These are phyloP conservation scores for Silene coronaria DNA, from an alignment of 179 eudicot species.

Conservation along the genomic window DNA sequence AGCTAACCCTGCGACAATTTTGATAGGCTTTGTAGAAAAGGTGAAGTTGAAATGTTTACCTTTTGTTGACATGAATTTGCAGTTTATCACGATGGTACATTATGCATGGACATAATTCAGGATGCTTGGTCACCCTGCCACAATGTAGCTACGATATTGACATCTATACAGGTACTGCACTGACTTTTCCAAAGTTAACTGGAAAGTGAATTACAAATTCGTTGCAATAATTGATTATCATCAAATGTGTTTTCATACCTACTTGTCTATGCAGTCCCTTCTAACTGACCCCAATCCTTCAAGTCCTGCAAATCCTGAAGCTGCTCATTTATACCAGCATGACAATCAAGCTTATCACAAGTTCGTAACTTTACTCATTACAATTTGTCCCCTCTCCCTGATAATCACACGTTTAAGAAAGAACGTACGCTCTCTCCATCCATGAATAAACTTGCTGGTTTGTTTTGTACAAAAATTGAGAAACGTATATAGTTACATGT, in stretches of 20 bases:
- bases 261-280: conserved; percentile 29
- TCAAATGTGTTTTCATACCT: neutral
- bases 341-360: conserved; percentile 36
- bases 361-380: conserved; percentile 19
- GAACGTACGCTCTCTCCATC: neutral
- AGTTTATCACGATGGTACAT: conserved; percentile 39
- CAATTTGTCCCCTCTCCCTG: neutral
- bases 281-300: conserved; percentile 37
- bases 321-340: conserved; percentile 37
- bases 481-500: too few relatives aligned
- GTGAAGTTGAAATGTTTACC: neutral
- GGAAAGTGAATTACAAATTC: neutral
- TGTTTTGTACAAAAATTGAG: neutral
- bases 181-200: neutral
- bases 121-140: conserved; percentile 43
- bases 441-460: neutral
- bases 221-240: neutral
- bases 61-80: conserved; percentile 8
- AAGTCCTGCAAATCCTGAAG: conserved; percentile 39
- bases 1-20: neutral
- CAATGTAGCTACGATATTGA: conserved; percentile 36
- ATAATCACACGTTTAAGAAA: neutral
- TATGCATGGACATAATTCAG: conserved; percentile 40
- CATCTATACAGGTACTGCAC: conserved; percentile 33
- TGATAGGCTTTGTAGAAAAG: neutral